Percentiles rank a stretch among this genome's conserved stretches.
Conservation (phyloP, 805 yeast genomes). For the Ogataea zsoltii region DNA sequence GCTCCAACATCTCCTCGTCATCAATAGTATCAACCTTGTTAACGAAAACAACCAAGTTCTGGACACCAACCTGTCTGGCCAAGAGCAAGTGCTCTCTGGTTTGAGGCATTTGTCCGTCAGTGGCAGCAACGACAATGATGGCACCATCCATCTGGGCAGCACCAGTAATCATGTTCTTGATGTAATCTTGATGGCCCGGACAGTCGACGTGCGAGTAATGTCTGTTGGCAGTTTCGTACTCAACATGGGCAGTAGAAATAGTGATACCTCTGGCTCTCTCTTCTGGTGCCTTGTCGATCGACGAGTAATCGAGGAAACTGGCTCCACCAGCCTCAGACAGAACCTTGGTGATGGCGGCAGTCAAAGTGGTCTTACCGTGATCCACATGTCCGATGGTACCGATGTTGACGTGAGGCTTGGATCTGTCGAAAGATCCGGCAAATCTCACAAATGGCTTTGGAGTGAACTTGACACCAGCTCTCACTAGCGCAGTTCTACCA, state of each 20-base stretch:
- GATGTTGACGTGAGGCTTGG: slow-evolving; percentile 94
- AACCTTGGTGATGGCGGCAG: slow-evolving; percentile 98
- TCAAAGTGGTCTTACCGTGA: slow-evolving; percentile 97
- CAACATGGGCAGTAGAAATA: slow-evolving; percentile 96
- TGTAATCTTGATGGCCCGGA: slow-evolving; percentile 98
- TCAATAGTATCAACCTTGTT: slow-evolving; percentile 98
- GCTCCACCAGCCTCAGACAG: slow-evolving; percentile 90
- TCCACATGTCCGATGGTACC: slow-evolving; percentile 99
- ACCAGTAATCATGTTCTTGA: slow-evolving; percentile 99
- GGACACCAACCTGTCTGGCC: slow-evolving; percentile 99
- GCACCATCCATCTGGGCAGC: slow-evolving; percentile 99
- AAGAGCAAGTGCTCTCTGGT: slow-evolving; percentile 97
- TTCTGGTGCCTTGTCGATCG: slow-evolving; percentile 98
- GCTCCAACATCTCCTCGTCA: slow-evolving; percentile 98
- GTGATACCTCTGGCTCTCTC: slow-evolving; percentile 99
- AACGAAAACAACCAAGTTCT: slow-evolving; percentile 93
- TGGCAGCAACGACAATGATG: slow-evolving; percentile 97
- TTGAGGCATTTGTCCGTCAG: slow-evolving; percentile 99
- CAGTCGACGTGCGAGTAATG: slow-evolving; percentile 98
- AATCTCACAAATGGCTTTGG: slow-evolving; percentile 28
- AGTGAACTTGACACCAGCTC: slow-evolving; percentile 6
- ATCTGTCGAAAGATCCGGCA: slow-evolving; percentile 86
- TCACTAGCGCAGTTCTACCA: slow-evolving; percentile 24
- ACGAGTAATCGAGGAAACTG: slow-evolving; percentile 83
- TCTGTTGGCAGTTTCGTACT: slow-evolving; percentile 91